These are phyloP conservation scores for Mycena sp. DNA, from an alignment of 1,284 basidiomycete species.

Conservation along the genomic window DNA sequence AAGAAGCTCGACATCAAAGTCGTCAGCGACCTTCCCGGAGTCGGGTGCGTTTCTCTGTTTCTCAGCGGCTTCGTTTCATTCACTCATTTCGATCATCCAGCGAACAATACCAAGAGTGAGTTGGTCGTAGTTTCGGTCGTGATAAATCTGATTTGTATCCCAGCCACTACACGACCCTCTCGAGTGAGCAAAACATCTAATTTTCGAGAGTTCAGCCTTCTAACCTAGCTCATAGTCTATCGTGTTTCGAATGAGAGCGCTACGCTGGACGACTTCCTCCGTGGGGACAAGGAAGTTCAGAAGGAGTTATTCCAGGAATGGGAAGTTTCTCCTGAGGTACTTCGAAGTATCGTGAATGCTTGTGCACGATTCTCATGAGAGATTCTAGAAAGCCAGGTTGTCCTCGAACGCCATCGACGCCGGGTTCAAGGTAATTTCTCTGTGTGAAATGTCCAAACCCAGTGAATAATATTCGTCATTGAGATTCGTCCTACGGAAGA, in stretches of 20 bases:
- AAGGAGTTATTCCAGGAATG: slow-evolving; percentile 71
- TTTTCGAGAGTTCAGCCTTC: background rate
- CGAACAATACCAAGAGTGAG: slow-evolving; percentile 71
- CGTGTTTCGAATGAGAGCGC: slow-evolving; percentile 72
- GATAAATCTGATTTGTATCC: background rate
- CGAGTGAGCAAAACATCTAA: slow-evolving; percentile 48
- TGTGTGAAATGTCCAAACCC: background rate
- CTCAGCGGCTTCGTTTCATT: background rate
- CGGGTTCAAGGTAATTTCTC: slow-evolving; percentile 65
- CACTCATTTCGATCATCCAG: slow-evolving; percentile 41
- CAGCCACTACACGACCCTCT: slow-evolving; percentile 72
- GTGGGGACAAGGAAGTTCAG: slow-evolving; percentile 68
- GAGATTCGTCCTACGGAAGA: slow-evolving; percentile 74
- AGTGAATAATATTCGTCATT: too few relatives aligned
- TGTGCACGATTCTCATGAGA: background rate
- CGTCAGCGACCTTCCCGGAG: slow-evolving; percentile 75
- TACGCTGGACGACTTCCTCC: slow-evolving; percentile 75
- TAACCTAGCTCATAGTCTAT: slow-evolving; percentile 55
- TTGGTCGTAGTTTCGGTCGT: background rate
- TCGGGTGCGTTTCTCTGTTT: slow-evolving; percentile 57
- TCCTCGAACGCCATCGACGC: slow-evolving; percentile 79
- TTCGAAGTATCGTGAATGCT: background rate
- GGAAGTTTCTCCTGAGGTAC: slow-evolving; percentile 67
- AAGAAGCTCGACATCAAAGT: slow-evolving; percentile 67
- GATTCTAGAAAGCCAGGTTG: slow-evolving; percentile 63